Evolutionary conservation across 2,329 filamentous ascomycete species (phyloP).

Genomic region (Ascochyta fabae): DNA sequence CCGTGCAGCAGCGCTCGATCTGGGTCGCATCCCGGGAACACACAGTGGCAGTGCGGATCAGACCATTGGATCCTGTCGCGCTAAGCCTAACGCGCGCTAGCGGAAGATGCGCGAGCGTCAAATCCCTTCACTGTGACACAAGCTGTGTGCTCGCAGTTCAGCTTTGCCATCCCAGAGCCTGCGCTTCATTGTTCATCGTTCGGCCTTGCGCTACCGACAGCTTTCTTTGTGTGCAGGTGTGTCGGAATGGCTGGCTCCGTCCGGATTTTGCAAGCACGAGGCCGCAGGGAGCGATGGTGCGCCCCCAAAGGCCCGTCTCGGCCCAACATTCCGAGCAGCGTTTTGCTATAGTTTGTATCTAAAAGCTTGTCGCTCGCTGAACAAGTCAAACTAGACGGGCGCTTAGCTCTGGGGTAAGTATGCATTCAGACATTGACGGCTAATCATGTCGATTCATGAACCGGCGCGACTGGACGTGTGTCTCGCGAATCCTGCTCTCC

Average conservation of each 20-base stretch:
- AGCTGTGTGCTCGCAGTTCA: neutral
- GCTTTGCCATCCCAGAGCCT: conserved; percentile 7
- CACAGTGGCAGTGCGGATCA: neutral
- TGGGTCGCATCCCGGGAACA: neutral
- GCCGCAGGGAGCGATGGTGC: conserved; percentile 4
- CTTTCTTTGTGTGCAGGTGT: neutral
- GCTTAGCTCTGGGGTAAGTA: neutral
- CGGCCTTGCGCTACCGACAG: conserved; percentile 2
- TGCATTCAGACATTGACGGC: neutral
- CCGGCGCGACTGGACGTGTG: neutral
- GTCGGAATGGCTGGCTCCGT: conserved; percentile 9
- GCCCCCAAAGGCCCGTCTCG: conserved; percentile 5
- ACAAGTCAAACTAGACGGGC: neutral
- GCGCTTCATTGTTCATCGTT: neutral
- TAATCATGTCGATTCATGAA: neutral
- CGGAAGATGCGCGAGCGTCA: neutral
- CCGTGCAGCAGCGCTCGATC: conserved; percentile 3
- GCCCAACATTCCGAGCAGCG: neutral
- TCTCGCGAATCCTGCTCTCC: neutral
- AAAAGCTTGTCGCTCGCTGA: neutral
- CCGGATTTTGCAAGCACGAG: conserved; percentile 5
- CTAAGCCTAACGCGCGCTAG: conserved; percentile 3
- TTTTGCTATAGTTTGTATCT: neutral
- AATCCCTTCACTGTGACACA: conserved; percentile 1
- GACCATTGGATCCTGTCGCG: neutral